Percentiles rank a stretch among this genome's conserved stretches.
Evolutionary conservation across 768 basidiomycete genomes (phyloP).

Genomic region (Clavaria fumosa): DNA sequence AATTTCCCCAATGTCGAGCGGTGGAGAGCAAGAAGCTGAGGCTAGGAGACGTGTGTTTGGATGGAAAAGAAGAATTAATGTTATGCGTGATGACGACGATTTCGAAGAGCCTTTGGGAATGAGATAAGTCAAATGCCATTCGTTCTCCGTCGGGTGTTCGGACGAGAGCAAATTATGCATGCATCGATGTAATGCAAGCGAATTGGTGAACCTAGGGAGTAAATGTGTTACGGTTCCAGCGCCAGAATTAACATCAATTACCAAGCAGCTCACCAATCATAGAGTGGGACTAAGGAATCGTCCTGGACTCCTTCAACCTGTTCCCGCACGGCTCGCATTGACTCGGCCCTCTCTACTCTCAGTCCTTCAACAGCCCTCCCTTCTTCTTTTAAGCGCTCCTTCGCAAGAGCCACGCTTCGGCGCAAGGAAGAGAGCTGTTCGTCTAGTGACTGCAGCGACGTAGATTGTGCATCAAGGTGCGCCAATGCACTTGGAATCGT

Average conservation of each 20-base stretch:
- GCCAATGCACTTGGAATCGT: slow-evolving; percentile 63
- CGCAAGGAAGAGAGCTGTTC: slow-evolving; percentile 46
- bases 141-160: slow-evolving; percentile 54
- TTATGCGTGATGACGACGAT: slow-evolving; percentile 21
- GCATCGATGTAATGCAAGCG: slow-evolving; percentile 47
- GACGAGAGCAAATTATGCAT: slow-evolving; percentile 45
- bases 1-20: slow-evolving; percentile 35
- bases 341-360: slow-evolving; percentile 46
- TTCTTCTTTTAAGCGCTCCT: slow-evolving; percentile 44
- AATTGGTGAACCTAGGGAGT: slow-evolving; percentile 48
- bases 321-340: slow-evolving; percentile 35
- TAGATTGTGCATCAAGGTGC: slow-evolving; percentile 60
- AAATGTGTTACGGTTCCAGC: background rate
- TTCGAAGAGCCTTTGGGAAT: slow-evolving; percentile 19
- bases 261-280: slow-evolving; percentile 46
- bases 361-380: slow-evolving; percentile 41
- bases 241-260: background rate
- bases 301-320: slow-evolving; percentile 60
- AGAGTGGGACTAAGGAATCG: slow-evolving; percentile 43
- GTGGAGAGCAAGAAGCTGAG: slow-evolving; percentile 33
- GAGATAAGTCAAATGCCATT: slow-evolving; percentile 54
- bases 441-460: slow-evolving; percentile 61
- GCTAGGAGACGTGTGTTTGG: slow-evolving; percentile 55
- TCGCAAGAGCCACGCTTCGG: slow-evolving; percentile 34
- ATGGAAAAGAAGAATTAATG: slow-evolving; percentile 47